Conservation (phyloP, 2,329 filamentous ascomycete genomes). For the Nannizzia gypsea region DNA sequence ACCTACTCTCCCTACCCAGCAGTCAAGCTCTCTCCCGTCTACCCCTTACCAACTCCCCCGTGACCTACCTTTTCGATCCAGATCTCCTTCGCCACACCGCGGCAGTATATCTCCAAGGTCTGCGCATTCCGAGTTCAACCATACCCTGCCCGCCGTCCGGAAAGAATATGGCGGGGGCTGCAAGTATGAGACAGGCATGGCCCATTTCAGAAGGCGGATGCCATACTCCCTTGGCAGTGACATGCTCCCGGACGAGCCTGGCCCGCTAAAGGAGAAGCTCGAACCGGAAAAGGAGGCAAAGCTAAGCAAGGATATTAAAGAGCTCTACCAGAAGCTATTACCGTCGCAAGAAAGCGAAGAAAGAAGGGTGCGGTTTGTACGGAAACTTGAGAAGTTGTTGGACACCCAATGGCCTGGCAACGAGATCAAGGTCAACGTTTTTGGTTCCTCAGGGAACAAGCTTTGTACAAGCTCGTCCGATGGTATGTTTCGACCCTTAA, state of each 20-base stretch:
- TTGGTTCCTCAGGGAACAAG: slow-evolving; percentile 95
- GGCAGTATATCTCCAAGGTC: slow-evolving; percentile 78
- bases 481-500: slow-evolving; percentile 44
- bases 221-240: slow-evolving; percentile 83
- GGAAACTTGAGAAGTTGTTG: slow-evolving; percentile 76
- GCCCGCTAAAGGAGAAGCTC: slow-evolving; percentile 58
- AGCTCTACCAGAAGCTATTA: slow-evolving; percentile 73
- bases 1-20: slow-evolving; percentile 45
- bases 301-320: slow-evolving; percentile 69
- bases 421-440: slow-evolving; percentile 80
- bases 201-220: slow-evolving; percentile 73
- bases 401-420: slow-evolving; percentile 86
- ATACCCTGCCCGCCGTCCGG: slow-evolving; percentile 55
- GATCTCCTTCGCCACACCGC: slow-evolving; percentile 66
- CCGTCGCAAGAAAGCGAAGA: slow-evolving; percentile 69
- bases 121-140: slow-evolving; percentile 78
- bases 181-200: slow-evolving; percentile 77
- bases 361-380: slow-evolving; percentile 63
- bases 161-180: slow-evolving; percentile 58
- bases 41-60: slow-evolving; percentile 83
- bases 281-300: slow-evolving; percentile 61
- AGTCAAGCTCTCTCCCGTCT: slow-evolving; percentile 85
- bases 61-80: slow-evolving; percentile 62
- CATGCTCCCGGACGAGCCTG: slow-evolving; percentile 55
- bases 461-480: slow-evolving; percentile 93